Evolutionary conservation across 306 rosid species (phyloP), one percentile per base, ranked within the genome.

Genomic region (Acacia acuminata): DNA sequence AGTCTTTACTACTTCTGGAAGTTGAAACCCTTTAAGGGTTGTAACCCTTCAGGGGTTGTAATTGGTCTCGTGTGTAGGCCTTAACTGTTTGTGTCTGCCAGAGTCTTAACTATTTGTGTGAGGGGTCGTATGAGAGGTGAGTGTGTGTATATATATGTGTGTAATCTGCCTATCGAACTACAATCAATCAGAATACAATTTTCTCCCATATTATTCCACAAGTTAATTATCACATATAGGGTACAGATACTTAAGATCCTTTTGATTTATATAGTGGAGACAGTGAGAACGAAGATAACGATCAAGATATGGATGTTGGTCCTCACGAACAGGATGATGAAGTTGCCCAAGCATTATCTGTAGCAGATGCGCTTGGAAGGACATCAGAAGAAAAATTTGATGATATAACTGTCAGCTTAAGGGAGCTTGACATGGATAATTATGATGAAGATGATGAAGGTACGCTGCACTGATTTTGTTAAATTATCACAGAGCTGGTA

Each of bases 391-490:
- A 32, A 24, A 43, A 8, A 71, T 70, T 11, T 82, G 93, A 95
- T 10, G 92, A 90, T 63, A 77, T 95, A 19, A 30, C 93, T 8
- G 77, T 84, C n/a, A 94, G 87, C 20, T 84, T 95, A 81, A 85
- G 77, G 90, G 97, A 88, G 75, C 97, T 95, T 16, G 84, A 90
- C 89, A 93, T 95, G 99, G 99, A 93, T 8, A 30, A 85, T 78
- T 95, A 93, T 53, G 94, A 95, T 12, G 93, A 92, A 0, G 97
- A 95, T 53, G 99, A 93, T 4, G 91, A 95, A 32, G 98, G 98
- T 86, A 87, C 81, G 10, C 47, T 9, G 56, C 7, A 42, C 24
- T 80, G 45, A 44, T 70, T 76, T 5, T 48, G 48, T 53, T 17
- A 20, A 32, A 53, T 22, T 19, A 20, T 75, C 56, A 75, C 3